These are phyloP conservation scores for Pseudogymnoascus sp. DNA, from an alignment of 2,329 filamentous ascomycete genomes.

Conservation along the genomic window DNA sequence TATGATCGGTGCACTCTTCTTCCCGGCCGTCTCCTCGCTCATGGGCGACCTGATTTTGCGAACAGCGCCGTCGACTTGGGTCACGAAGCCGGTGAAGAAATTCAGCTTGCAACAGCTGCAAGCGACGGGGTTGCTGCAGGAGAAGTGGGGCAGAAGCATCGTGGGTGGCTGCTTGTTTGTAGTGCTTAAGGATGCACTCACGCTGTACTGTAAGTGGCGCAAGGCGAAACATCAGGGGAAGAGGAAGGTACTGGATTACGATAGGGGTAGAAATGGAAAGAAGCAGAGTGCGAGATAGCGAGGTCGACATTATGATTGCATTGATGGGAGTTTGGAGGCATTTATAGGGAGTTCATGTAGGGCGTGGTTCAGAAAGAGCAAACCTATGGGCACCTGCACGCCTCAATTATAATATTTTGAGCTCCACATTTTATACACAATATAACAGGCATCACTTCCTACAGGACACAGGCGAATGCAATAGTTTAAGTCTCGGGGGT, in stretches of 20 bases:
- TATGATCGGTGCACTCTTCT: conserved; percentile 62
- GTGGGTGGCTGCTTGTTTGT: conserved; percentile 85
- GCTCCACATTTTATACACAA: neutral
- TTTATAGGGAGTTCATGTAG: neutral
- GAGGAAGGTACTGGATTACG: conserved; percentile 37
- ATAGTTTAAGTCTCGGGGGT: neutral
- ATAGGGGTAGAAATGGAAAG: neutral
- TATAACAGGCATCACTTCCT: neutral
- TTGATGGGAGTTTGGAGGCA: conserved; percentile 1
- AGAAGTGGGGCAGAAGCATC: conserved; percentile 81
- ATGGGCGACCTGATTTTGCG: conserved; percentile 68
- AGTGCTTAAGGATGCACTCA: conserved; percentile 62
- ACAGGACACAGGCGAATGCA: neutral
- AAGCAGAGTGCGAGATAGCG: neutral
- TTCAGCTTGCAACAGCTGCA: conserved; percentile 25
- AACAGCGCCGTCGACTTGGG: conserved; percentile 61
- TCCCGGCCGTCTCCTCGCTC: conserved; percentile 71
- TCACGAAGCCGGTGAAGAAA: conserved; percentile 33
- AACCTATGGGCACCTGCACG: neutral
- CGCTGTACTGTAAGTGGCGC: conserved; percentile 56
- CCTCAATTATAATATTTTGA: neutral
- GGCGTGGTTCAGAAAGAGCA: neutral
- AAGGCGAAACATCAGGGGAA: conserved; percentile 48
- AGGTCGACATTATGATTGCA: neutral
- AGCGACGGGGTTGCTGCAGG: conserved; percentile 63